phyloP scores from a whole-genome alignment of 257 asterid genomes.

The Solanum chaucha region DNA sequence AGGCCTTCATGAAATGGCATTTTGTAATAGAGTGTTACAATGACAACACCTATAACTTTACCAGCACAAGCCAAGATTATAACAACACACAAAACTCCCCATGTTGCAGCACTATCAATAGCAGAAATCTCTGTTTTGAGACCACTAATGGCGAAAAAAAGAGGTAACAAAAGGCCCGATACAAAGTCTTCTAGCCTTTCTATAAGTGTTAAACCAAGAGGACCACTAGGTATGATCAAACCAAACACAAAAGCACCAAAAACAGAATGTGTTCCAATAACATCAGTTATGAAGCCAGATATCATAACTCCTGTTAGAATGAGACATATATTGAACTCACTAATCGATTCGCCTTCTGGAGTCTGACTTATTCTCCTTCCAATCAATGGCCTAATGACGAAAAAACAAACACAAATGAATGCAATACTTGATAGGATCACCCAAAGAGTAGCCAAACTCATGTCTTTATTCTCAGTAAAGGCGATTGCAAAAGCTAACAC shows the following conservation, averaged over 20 bases:
- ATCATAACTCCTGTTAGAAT: conserved; percentile 89
- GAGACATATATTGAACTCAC: conserved; percentile 60
- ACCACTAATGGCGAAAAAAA: conserved; percentile 88
- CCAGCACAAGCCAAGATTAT: conserved; percentile 73
- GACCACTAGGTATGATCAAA: conserved; percentile 70
- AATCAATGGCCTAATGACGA: conserved; percentile 44
- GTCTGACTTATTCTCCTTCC: conserved; percentile 36
- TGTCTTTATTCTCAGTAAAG: conserved; percentile 56
- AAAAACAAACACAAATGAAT: conserved; percentile 48
- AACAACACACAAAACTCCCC: conserved; percentile 47
- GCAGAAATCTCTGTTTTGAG: conserved; percentile 56
- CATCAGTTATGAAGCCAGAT: conserved; percentile 79
- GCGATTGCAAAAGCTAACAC: conserved; percentile 78
- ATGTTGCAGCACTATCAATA: conserved; percentile 40
- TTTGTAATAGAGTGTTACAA: conserved; percentile 57
- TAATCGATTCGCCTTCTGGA: conserved; percentile 71
- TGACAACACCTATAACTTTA: conserved; percentile 67
- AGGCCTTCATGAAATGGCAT: conserved; percentile 78
- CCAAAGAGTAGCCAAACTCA: conserved; percentile 62
- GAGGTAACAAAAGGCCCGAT: conserved; percentile 73
- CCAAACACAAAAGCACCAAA: conserved; percentile 95
- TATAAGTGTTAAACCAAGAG: conserved; percentile 65
- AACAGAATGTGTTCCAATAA: conserved; percentile 91
- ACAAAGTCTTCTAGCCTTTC: conserved; percentile 86
- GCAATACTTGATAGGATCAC: conserved; percentile 54